A percentile compares a stretch with the other conserved stretches of the same genome.
phyloP scores from a whole-genome alignment of 306 rosid species.

The Phaseolus lunatus region DNA sequence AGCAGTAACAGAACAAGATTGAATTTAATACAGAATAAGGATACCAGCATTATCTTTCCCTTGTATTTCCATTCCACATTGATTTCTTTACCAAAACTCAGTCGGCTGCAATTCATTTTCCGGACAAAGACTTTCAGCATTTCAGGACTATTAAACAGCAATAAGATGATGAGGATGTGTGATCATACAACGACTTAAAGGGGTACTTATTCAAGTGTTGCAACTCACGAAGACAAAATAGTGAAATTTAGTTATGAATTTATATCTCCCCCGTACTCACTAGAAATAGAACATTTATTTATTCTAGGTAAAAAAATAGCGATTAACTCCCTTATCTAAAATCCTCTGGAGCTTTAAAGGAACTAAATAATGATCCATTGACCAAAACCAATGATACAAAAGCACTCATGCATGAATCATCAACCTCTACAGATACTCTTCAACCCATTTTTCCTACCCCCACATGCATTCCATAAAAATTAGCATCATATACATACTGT shows the following conservation, averaged over 20 bases:
- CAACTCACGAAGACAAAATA: neutral
- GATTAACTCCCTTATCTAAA: neutral
- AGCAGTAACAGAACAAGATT: constrained; percentile 27
- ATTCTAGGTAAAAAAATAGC: neutral
- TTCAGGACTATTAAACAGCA: neutral
- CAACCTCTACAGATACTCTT: too few species aligned
- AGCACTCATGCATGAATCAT: neutral
- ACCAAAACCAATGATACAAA: neutral
- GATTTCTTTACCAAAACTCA: constrained; percentile 16
- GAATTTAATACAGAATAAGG: neutral
- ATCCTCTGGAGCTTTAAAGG: constrained; percentile 2
- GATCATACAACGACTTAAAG: neutral
- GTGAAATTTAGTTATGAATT: neutral
- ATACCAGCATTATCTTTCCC: neutral
- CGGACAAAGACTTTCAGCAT: neutral
- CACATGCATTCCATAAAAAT: neutral
- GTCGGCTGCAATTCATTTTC: constrained; percentile 8
- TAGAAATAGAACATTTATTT: neutral
- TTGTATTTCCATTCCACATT: constrained; percentile 2
- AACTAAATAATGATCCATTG: neutral
- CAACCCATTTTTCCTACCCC: neutral
- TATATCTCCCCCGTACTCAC: neutral
- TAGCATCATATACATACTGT: neutral
- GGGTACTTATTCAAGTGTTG: neutral
- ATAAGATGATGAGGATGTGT: neutral